A percentile compares a stretch with the other conserved stretches of the same genome.
phyloP scores from a whole-genome alignment of 2,329 filamentous ascomycete genomes.

The Sphaerulina populicola region DNA sequence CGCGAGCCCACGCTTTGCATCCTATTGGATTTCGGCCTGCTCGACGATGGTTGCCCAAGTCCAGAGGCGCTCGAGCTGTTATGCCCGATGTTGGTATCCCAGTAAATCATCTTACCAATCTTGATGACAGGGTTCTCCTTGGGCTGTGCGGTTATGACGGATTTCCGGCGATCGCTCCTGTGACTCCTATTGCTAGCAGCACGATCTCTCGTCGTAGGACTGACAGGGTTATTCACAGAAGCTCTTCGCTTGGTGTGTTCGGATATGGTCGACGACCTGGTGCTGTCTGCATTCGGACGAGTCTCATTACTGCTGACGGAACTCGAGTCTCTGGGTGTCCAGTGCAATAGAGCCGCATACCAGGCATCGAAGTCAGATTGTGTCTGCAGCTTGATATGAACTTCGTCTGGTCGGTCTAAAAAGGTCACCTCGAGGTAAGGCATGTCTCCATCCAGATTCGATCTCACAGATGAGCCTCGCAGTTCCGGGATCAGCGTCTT shows the following conservation, averaged over 20 bases:
- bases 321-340: slow-evolving; percentile 47
- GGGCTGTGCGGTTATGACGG: slow-evolving; percentile 41
- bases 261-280: slow-evolving; percentile 15
- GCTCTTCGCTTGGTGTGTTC: slow-evolving; percentile 17
- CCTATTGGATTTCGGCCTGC: slow-evolving; percentile 45
- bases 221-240: slow-evolving; percentile 19
- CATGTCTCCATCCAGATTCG: slow-evolving; percentile 41
- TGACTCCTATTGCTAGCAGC: slow-evolving; percentile 24
- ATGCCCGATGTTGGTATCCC: slow-evolving; percentile 61
- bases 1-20: slow-evolving; percentile 50
- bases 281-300: slow-evolving; percentile 16
- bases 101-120: slow-evolving; percentile 61
- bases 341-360: slow-evolving; percentile 72
- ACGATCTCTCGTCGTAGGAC: slow-evolving; percentile 19
- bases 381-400: slow-evolving; percentile 57
- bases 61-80: slow-evolving; percentile 33
- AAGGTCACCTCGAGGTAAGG: slow-evolving; percentile 47
- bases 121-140: slow-evolving; percentile 86
- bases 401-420: slow-evolving; percentile 49
- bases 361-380: slow-evolving; percentile 65
- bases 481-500: slow-evolving; percentile 63
- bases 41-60: slow-evolving; percentile 19
- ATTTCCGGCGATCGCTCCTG: slow-evolving; percentile 37
- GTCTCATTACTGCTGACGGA: slow-evolving; percentile 18
- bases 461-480: slow-evolving; percentile 61